These are phyloP conservation scores for Berberis thunbergii DNA, from an alignment of 164 flowering plant species.

Conservation along the genomic window DNA sequence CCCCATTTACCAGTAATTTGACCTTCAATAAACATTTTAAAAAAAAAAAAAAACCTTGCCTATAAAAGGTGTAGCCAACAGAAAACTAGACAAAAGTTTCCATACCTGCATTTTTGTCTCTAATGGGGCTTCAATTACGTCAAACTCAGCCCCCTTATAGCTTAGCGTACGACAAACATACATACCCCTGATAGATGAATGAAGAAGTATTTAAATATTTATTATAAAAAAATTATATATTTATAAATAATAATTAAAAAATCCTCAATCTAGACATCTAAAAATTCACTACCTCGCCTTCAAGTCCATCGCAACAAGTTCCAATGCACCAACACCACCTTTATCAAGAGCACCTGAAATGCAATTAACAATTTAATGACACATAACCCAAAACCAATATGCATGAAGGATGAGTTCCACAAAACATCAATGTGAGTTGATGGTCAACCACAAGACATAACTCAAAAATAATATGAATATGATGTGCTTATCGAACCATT, in stretches of 20 bases:
- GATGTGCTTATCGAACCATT: too few relatives aligned
- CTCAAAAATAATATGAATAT: too few relatives aligned
- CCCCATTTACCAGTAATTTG: too few relatives aligned
- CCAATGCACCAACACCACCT: slow-evolving; percentile 98
- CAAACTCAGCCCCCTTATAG: slow-evolving; percentile 90
- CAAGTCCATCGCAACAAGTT: slow-evolving; percentile 99
- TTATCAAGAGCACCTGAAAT: slow-evolving; percentile 80
- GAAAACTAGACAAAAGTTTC: slow-evolving; percentile 5
- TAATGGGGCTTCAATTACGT: slow-evolving; percentile 82
- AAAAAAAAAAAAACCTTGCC: not conserved
- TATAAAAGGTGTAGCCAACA: not conserved
- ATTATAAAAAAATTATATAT: not conserved
- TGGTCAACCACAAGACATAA: too few relatives aligned
- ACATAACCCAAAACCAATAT: too few relatives aligned
- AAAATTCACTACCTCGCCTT: slow-evolving; percentile 68
- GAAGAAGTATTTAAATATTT: too few relatives aligned
- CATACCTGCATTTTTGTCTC: slow-evolving; percentile 82
- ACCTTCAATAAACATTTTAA: too few relatives aligned
- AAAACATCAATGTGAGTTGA: too few relatives aligned
- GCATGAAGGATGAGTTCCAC: too few relatives aligned
- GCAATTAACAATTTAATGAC: slow-evolving; percentile 8
- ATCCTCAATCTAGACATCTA: not conserved
- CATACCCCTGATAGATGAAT: slow-evolving; percentile 70
- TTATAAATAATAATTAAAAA: not conserved
- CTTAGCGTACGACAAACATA: slow-evolving; percentile 97